A percentile compares a stretch with the other conserved stretches of the same genome.
Evolutionary conservation across 345 rosid genomes (phyloP).

Genomic region (Draba incana): DNA sequence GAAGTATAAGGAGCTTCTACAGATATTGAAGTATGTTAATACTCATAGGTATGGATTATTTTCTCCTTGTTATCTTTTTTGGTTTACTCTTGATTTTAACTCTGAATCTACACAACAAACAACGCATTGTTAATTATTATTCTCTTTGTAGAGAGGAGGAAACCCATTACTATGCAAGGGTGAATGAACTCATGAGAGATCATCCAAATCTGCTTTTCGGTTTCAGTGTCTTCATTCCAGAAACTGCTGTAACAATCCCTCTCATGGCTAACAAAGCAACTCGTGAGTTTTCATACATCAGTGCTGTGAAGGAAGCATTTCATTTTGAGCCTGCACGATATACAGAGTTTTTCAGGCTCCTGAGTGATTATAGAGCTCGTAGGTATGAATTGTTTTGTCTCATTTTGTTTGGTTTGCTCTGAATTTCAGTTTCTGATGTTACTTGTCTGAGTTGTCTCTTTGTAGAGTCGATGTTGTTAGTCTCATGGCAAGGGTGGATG

Average conservation of each 20-base stretch:
- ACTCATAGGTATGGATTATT: neutral
- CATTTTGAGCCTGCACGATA: neutral
- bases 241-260: no score
- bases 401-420: no score
- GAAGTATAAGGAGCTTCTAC: neutral
- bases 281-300: neutral
- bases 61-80: neutral
- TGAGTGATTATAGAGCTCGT: neutral
- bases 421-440: neutral
- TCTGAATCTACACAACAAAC: neutral
- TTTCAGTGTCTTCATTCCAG: conserved; percentile 9
- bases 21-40: neutral
- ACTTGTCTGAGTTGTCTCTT: neutral
- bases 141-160: conserved; percentile 10
- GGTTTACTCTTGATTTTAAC: neutral
- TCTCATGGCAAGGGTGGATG: neutral
- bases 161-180: neutral
- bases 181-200: neutral
- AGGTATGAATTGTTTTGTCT: neutral
- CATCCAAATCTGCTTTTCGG: conserved; percentile 1
- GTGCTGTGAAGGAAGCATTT: neutral
- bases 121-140: neutral
- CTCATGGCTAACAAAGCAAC: neutral
- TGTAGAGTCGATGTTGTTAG: neutral
- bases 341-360: neutral